Base-by-base conservation (phyloP, 2,329 filamentous ascomycete species). In the Apiospora aurea region DNA sequence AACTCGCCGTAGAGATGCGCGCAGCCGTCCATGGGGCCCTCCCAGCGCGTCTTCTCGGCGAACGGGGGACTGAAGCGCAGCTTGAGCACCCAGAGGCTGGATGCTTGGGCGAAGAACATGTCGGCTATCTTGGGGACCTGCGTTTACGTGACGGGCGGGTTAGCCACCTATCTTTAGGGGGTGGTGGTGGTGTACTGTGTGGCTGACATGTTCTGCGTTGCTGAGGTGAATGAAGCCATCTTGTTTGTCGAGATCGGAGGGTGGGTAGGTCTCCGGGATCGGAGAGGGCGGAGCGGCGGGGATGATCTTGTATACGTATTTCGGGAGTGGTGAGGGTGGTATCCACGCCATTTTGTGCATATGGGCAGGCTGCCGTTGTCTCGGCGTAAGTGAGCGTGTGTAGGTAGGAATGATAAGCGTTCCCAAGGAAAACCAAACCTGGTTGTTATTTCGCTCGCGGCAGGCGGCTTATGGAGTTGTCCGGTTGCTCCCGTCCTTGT, bases 171-270 rank as follows among this genome's bases (percentile, higher is more conserved):
- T 29, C 3, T 29, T 29, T 2, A 29, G 26, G 26, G 26, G 26
- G 26, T 29, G n/a, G n/a, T n/a, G n/a, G n/a, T 29, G 26, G 26
- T 18, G 3, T 18, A 6, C 18, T 46, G 16, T 0, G 44, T 24
- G 66, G 34, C 53, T 66, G 77, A 87, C 87, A 82, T 91, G 90
- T 49, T 81, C 80, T 1, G 86, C 83, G 0, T 86, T 88, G 77
- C 89, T 91, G 21, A 92, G 79, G 75, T 92, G 90, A 44, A 92
- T 82, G 79, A 90, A 92, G 68, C 89, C 89, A 77, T 91, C 89
- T 47, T 87, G 84, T 74, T 81, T 80, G 79, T 92, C 90, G 64
- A 91, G 86, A 46, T 88, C 86, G 16, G 89, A 91, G 73, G 89
- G 83, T 18, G 90, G 89, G 70, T 89, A 87, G 72, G 83, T 80